Evolutionary conservation across 148 eudicot species (phyloP), one percentile per base, ranked within the genome.

Genomic region (Rhododendron simsii): DNA sequence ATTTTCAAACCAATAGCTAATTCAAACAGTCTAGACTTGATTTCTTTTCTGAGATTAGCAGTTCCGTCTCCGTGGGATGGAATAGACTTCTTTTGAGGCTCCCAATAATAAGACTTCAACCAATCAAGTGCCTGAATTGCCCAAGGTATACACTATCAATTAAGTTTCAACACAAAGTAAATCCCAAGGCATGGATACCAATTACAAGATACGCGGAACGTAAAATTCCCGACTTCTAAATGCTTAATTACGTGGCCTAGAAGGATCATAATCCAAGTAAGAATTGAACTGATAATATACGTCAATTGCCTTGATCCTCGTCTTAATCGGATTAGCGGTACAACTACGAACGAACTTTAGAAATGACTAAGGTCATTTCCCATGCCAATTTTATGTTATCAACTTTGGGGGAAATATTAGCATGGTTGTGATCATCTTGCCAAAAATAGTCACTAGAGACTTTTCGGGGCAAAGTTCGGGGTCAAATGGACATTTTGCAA

Each of bases 71-170:
- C 83, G 82, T 83, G 90, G 77, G 57, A 84, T 65, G 91, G 94
- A 81, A 96, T 92, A 61, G 92, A 91, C 81, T 86, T 88, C 87
- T 91, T 91, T 83, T 96, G 99, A 86, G 95, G 93, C 86, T 94
- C 94, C 99, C 99, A 96, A 83, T 96, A 96, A 85, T 92, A 91
- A 69, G 92, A 91, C 86, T 93, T 92, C 89, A 96, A 89, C 98
- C 98, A 96, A 85, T 91, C 88, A 83, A 96, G 93, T 82, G 98
- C 99, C 99, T 96, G 92, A 78, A 89, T 85, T 28, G 67, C 78
- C 35, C n/a, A 78, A 61, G 84, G n/a, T 33, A 65, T 77, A 78
- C 26, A 28, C 18, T 61, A 63, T 28, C 18, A 79, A 61, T 86
- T 65, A 33, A 59, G 63, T 85, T 80, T 41, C 81, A 50, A 82